These are phyloP conservation scores for Leucaena leucocephala DNA, from an alignment of 306 rosid species.

Conservation along the genomic window DNA sequence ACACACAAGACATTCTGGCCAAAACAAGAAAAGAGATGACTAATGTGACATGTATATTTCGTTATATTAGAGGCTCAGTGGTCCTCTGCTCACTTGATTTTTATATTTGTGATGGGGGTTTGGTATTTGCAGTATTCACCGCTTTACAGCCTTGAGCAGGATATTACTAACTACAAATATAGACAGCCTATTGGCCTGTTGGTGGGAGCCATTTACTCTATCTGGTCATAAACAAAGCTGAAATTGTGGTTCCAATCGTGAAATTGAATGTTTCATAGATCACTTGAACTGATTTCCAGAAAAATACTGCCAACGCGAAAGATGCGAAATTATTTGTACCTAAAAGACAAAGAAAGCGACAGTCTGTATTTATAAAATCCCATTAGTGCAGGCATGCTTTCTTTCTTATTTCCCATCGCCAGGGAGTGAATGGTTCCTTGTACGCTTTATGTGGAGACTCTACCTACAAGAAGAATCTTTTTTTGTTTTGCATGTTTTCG, in stretches of 20 bases:
- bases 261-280: constrained; percentile 6
- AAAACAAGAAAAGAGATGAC: constrained; percentile 3
- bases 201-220: not conserved
- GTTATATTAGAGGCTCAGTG: constrained; percentile 7
- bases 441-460: not conserved
- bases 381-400: not conserved
- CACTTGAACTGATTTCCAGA: constrained; percentile 19
- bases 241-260: not conserved
- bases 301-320: constrained; percentile 4
- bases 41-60: not conserved
- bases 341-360: not conserved
- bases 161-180: constrained; percentile 6
- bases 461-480: not conserved
- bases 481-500: not conserved
- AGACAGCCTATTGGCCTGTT: not conserved
- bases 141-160: not conserved
- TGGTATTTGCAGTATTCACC: not conserved
- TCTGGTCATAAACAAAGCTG: not conserved
- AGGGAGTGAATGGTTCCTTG: not conserved
- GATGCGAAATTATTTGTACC: constrained; percentile 2
- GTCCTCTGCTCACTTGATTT: constrained; percentile 39
- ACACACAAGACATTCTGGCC: not conserved
- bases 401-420: not conserved
- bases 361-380: constrained; percentile 1
- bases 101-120: constrained; percentile 18